These are phyloP conservation scores for Camptophora hylomeconis DNA, from an alignment of 2,329 filamentous ascomycete species.

Conservation along the genomic window DNA sequence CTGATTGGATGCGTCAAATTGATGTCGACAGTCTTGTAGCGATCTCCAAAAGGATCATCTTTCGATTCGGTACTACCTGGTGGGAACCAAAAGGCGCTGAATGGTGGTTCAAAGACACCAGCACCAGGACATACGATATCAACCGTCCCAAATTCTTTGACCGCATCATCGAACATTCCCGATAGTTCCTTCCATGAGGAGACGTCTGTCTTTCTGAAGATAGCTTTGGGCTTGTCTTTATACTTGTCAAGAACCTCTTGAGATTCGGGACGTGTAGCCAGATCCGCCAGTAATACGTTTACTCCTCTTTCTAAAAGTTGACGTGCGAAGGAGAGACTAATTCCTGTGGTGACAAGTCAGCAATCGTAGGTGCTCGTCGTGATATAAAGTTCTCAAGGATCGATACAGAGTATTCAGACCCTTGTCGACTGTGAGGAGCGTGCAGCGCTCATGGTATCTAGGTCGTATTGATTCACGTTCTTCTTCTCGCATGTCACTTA, in stretches of 20 bases:
- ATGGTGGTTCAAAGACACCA: conserved; percentile 28
- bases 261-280: conserved; percentile 31
- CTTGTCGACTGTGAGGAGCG: too few relatives aligned
- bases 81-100: conserved; percentile 36
- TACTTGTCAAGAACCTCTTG: conserved; percentile 26
- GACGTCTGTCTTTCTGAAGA: conserved; percentile 34
- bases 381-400: too few relatives aligned
- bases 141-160: conserved; percentile 34
- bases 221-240: conserved; percentile 19
- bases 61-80: conserved; percentile 28
- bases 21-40: conserved; percentile 35
- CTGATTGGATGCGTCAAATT: conserved; percentile 40
- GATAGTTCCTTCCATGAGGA: conserved; percentile 35
- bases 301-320: conserved; percentile 28
- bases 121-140: conserved; percentile 35
- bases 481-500: too few relatives aligned
- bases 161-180: conserved; percentile 35
- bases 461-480: too few relatives aligned
- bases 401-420: too few relatives aligned
- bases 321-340: conserved; percentile 31
- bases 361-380: too few relatives aligned
- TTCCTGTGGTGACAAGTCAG: too few relatives aligned
- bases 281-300: conserved; percentile 32
- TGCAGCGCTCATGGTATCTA: too few relatives aligned
- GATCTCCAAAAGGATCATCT: conserved; percentile 25